Percentiles rank a stretch among this genome's conserved stretches.
These are phyloP conservation scores for Oryza glumipatula DNA, from an alignment of 176 grass and related monocot genomes.

Conservation along the genomic window DNA sequence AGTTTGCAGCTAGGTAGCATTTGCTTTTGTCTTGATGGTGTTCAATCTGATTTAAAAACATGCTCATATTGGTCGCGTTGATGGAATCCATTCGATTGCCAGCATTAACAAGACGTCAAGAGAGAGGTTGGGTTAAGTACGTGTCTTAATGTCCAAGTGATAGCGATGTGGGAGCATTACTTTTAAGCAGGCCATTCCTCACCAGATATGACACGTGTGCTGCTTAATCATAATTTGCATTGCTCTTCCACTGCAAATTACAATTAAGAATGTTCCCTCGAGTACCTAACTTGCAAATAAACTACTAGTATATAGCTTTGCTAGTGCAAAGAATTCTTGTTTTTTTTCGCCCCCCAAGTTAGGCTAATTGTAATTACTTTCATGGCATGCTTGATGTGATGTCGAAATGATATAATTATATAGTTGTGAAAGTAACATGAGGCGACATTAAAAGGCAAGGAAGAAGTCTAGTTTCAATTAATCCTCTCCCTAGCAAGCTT, in stretches of 20 bases:
- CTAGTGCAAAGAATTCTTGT: constrained; percentile 20
- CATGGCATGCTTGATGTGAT: constrained; percentile 45
- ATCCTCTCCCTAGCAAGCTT: background rate
- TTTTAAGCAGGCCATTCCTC: constrained; percentile 5
- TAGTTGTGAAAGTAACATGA: constrained; percentile 32
- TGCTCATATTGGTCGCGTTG: background rate
- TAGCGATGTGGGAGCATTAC: constrained; percentile 47
- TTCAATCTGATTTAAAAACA: constrained; percentile 8
- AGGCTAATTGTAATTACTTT: constrained; percentile 25
- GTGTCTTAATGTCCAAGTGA: constrained; percentile 46
- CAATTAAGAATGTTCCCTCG: constrained; percentile 47
- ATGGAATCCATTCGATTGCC: constrained; percentile 40
- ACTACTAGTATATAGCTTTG: constrained; percentile 29
- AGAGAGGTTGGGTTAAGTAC: constrained; percentile 52
- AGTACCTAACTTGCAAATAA: constrained; percentile 48
- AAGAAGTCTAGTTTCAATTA: background rate
- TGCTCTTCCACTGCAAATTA: constrained; percentile 40
- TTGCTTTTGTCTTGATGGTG: constrained; percentile 40
- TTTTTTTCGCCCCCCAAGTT: constrained; percentile 29
- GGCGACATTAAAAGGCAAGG: background rate
- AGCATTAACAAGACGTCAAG: constrained; percentile 39
- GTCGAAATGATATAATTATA: constrained; percentile 46
- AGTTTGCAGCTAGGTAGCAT: background rate
- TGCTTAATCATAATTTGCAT: constrained; percentile 26
- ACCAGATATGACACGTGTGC: constrained; percentile 36